A percentile compares a stretch with the other conserved stretches of the same genome.
These are phyloP conservation scores for Sporothrix globosa DNA, from an alignment of 2,329 filamentous ascomycete genomes.

Conservation along the genomic window DNA sequence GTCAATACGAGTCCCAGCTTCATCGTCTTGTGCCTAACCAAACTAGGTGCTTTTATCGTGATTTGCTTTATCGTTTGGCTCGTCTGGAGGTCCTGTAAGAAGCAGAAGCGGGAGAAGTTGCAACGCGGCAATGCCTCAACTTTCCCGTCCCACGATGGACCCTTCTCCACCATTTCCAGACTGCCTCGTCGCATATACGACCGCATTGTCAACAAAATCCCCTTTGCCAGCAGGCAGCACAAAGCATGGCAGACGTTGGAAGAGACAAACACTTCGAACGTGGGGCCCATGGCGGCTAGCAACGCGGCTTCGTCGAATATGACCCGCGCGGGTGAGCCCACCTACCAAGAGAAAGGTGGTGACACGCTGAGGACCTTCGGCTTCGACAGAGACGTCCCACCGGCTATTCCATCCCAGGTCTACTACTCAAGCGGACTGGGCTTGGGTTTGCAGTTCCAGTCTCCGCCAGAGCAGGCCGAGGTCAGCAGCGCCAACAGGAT, in stretches of 20 bases:
- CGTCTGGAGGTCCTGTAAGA: slow-evolving; percentile 47
- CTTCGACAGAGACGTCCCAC: slow-evolving; percentile 21
- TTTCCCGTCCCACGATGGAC: slow-evolving; percentile 26
- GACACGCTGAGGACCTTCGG: slow-evolving; percentile 27
- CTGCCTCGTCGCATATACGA: slow-evolving; percentile 31
- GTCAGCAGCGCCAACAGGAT: slow-evolving; percentile 1
- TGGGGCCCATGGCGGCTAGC: neutral
- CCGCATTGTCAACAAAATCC: slow-evolving; percentile 42
- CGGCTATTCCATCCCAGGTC: slow-evolving; percentile 19
- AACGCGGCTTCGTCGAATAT: slow-evolving; percentile 4
- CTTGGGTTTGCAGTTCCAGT: slow-evolving; percentile 36
- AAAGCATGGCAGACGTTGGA: slow-evolving; percentile 42
- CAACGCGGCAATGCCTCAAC: slow-evolving; percentile 2
- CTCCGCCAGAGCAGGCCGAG: slow-evolving; percentile 21
- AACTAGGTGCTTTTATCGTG: slow-evolving; percentile 50
- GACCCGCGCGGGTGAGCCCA: neutral
- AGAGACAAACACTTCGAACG: slow-evolving; percentile 34
- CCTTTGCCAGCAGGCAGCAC: slow-evolving; percentile 42
- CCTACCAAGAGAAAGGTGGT: slow-evolving; percentile 19
- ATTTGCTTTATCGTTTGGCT: slow-evolving; percentile 52
- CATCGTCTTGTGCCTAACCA: neutral
- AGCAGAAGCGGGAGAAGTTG: slow-evolving; percentile 40
- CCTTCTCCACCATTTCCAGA: neutral
- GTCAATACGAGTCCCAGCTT: neutral
- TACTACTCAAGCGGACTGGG: slow-evolving; percentile 38